Base-by-base conservation (phyloP, 2,329 filamentous ascomycete genomes). In the Neocucurbitaria cava region DNA sequence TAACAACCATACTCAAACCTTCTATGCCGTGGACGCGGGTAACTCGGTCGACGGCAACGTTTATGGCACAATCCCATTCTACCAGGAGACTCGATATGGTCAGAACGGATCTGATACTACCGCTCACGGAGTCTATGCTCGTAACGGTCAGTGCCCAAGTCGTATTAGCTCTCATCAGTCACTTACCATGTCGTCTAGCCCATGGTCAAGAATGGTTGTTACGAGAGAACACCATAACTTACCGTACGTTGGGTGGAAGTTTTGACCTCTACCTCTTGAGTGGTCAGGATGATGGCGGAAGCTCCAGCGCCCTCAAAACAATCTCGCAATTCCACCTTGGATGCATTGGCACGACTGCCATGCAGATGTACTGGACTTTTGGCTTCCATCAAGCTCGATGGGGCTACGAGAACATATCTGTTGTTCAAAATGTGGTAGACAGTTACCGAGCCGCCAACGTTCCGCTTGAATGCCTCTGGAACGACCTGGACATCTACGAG, bases 381-480 rank as follows among this genome's bases (percentile, higher is more conserved):
- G 91, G 91, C 1, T 93, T 83, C 68, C 91, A 94, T 59, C 90
- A 95, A 71, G 92, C 89, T 66, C 83, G 89, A 53, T 93, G 90
- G 86, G 90, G 90, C 1, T 94, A 93, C 70, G 77, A 82, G 28
- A 64, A 62, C 20, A 56, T 58, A 13, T 55, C 56, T 1, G 56
- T 61, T 3, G 45, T 54, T 5, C 54, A 61, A 26, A 50, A 43
- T 3, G 79, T 84, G 5, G 76, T 83, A n/a, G 72, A 80, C 40
- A 78, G 78, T 54, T 85, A 81, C 70, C 77, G 77, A 49, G 76
- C 76, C 30, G 84, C 83, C 49, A 77, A 78, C 26, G 84, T 86
- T 52, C 83, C 83, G 0, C 71, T 86, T 2, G 64, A 69, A 39
- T 65, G 48, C 28, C 59, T 78, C 28, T 79, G 76, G 76, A 74